Percentiles rank a stretch among this genome's conserved stretches.
phyloP scores from a whole-genome alignment of 1,139 yeast genomes.

The Williopsis jadinii region DNA sequence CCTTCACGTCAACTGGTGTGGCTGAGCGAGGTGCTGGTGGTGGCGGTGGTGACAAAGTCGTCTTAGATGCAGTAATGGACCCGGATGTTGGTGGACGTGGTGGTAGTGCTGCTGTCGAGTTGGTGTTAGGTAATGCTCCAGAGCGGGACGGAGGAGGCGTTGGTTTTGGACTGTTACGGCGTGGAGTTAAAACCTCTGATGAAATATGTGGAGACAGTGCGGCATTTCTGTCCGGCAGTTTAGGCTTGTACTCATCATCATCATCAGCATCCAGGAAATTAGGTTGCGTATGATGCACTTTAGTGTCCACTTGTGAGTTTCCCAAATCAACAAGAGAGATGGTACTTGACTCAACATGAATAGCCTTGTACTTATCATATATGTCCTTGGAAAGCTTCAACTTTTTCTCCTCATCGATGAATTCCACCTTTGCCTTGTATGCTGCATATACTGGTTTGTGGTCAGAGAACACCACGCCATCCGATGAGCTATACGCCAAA shows the following conservation, averaged over 20 bases:
- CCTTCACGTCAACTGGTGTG: constrained; percentile 6
- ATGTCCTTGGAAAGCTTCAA: constrained; percentile 42
- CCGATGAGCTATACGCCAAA: constrained; percentile 51
- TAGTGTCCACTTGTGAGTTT: not conserved
- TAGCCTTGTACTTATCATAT: constrained; percentile 40
- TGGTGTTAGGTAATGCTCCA: not conserved
- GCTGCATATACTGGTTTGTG: constrained; percentile 89
- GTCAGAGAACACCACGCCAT: constrained; percentile 60
- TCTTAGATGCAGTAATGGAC: not conserved
- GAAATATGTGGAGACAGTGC: constrained; percentile 2
- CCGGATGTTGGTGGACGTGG: constrained; percentile 4
- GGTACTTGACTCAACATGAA: constrained; percentile 7
- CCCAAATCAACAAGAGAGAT: constrained; percentile 6
- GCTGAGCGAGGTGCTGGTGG: constrained; percentile 12
- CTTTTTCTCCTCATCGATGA: constrained; percentile 53
- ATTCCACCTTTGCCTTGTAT: constrained; percentile 55
- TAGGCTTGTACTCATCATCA: constrained; percentile 7
- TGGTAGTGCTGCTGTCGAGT: not conserved
- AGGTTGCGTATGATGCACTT: not conserved
- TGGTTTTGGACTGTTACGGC: constrained; percentile 7
- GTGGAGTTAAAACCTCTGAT: constrained; percentile 7
- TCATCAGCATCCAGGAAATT: constrained; percentile 8
- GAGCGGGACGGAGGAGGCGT: constrained; percentile 9
- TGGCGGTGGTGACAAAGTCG: constrained; percentile 6
- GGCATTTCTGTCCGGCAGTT: constrained; percentile 22